A percentile compares a stretch with the other conserved stretches of the same genome.
phyloP scores from a whole-genome alignment of 2,329 filamentous ascomycete species.

The Pseudogymnoascus pannorum region DNA sequence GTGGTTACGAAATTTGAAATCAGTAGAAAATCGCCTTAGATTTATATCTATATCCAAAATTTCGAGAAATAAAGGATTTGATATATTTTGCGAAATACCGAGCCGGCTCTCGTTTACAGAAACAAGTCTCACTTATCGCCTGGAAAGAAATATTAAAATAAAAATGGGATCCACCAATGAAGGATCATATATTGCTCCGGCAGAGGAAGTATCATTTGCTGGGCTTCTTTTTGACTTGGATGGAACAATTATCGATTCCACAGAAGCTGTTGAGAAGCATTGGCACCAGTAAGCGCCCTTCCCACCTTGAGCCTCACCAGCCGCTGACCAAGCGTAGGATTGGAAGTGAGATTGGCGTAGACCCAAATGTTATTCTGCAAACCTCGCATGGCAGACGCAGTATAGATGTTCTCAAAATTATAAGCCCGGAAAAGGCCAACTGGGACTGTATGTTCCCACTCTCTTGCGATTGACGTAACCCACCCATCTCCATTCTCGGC shows the following conservation, averaged over 20 bases:
- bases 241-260: constrained; percentile 78
- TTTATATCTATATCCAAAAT: background rate
- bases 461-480: background rate
- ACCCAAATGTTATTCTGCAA: constrained; percentile 75
- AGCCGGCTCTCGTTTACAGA: background rate
- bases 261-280: constrained; percentile 67
- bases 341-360: constrained; percentile 74
- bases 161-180: background rate
- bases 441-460: constrained; percentile 70
- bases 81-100: background rate
- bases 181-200: constrained; percentile 5
- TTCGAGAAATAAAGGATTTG: background rate
- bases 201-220: constrained; percentile 5
- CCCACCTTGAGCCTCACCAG: background rate
- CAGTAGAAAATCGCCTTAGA: background rate
- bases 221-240: constrained; percentile 59
- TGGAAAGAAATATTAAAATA: background rate
- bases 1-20: background rate
- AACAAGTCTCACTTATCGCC: background rate
- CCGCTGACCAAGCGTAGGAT: constrained; percentile 42
- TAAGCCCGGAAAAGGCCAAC: constrained; percentile 79
- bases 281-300: constrained; percentile 47
- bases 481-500: background rate
- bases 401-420: constrained; percentile 75
- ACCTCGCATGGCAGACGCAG: constrained; percentile 86